Evolutionary conservation across 495 filamentous ascomycete species (phyloP), one percentile per base, ranked within the genome.

Genomic region (Penicillium arizonense): DNA sequence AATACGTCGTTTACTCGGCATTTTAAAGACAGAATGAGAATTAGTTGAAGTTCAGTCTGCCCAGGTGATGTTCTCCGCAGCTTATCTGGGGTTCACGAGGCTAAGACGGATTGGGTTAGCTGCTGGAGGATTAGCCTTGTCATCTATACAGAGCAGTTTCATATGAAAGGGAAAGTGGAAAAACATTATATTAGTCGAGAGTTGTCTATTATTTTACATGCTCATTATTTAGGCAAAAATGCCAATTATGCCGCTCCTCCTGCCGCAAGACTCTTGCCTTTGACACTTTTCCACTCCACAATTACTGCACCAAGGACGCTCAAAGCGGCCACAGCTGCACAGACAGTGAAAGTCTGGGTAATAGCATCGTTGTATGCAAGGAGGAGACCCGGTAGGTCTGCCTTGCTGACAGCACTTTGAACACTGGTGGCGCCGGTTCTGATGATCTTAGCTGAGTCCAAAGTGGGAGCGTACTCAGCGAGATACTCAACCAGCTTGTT

Each of bases 401-500:
- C 46, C 24, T 49, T 49, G 35, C 32, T 16, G 26, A 49, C 36
- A 3, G 40, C 36, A 21, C 34, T 49, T 3, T 39, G 35, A 12
- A 49, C 14, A 11, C 46, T 30, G 4, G 36, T 49, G 0, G 83
- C 86, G 5, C 86, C 86, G 12, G 75, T 68, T 14, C 63, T 71
- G 16, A 85, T 68, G 21, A 87, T 79, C 10, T 47, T 41, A n/a
- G 61, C 49, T 2, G 82, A 63, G 28, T 77, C 56, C 8, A 87
- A 64, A 0, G 66, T 71, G 0, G 76, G 74, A 3, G 82, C 68
- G 14, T 65, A 60, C 11, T 51, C 34, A 0, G 52, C 28, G 2
- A 87, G 64, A 28, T 76, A 73, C 0, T 65, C 56, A 12, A 81
- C 77, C 21, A 89, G 72, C 5, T 78, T 66, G 52, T 84, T 87